Evolutionary conservation across 768 basidiomycete species (phyloP).

Genomic region (Leucosporidium creatinivorum): DNA sequence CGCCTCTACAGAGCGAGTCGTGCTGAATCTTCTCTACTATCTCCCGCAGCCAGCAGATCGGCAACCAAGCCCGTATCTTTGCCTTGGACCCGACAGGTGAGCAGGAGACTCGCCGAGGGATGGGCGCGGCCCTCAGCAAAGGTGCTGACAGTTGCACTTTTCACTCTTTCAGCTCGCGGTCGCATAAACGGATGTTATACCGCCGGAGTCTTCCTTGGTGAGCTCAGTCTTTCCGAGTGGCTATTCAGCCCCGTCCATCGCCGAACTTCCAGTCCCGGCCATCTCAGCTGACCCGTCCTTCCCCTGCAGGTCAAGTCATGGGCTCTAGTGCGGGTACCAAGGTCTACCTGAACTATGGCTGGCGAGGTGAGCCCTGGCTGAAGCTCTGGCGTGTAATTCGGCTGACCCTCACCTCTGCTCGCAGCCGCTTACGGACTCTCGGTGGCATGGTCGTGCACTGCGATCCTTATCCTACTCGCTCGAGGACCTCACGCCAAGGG

Average conservation of each 20-base stretch:
- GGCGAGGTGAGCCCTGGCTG: too few species aligned
- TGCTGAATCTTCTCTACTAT: too few species aligned
- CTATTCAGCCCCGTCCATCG: too few species aligned
- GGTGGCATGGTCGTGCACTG: neutral
- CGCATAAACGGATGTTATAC: neutral
- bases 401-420: too few species aligned
- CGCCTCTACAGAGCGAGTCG: too few species aligned
- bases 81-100: too few species aligned
- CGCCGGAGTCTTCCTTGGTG: too few species aligned
- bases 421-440: neutral
- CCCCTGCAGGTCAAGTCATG: constrained; percentile 3
- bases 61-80: neutral
- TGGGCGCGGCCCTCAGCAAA: neutral
- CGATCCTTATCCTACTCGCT: neutral
- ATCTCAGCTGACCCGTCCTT: too few species aligned
- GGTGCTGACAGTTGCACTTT: too few species aligned
- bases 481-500: neutral
- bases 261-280: too few species aligned
- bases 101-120: neutral
- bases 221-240: too few species aligned
- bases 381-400: too few species aligned
- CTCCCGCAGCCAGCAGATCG: neutral
- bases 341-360: constrained; percentile 9
- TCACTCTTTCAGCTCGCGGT: neutral
- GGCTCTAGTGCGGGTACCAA: constrained; percentile 12